Percentiles rank a stretch among this genome's conserved stretches.
Evolutionary conservation across 176 grass and related monocot species (phyloP).

Genomic region (Cymbopogon citratus): DNA sequence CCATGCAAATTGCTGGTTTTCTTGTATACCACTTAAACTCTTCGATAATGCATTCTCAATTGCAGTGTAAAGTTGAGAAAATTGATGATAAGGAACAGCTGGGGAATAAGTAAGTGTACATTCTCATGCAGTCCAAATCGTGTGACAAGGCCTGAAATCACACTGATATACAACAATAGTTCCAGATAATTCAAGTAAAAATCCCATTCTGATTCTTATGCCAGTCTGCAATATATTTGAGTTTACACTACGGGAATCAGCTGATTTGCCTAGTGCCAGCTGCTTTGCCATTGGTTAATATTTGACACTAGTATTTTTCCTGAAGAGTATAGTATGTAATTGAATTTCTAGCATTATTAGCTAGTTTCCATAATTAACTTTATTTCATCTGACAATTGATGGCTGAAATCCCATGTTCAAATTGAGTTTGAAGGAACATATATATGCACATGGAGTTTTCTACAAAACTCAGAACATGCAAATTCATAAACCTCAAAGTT

Average conservation of each 20-base stretch:
- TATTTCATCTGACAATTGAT: constrained; percentile 13
- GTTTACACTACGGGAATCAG: too few species aligned
- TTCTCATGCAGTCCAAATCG: not conserved
- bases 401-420: not conserved
- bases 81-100: not conserved
- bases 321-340: not conserved
- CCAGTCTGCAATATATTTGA: not conserved
- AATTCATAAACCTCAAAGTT: not conserved
- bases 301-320: not conserved
- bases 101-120: not conserved
- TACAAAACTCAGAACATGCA: not conserved
- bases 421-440: not conserved
- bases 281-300: not conserved
- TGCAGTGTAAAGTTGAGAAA: not conserved
- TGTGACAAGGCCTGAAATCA: not conserved
- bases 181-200: not conserved
- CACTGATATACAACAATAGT: not conserved
- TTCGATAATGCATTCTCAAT: not conserved
- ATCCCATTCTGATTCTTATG: not conserved
- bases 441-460: not conserved
- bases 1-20: not conserved
- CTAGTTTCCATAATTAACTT: not conserved
- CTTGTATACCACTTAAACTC: not conserved
- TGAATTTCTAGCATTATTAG: not conserved
- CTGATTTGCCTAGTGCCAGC: too few species aligned